These are phyloP conservation scores for Auricularia sp. DNA, from an alignment of 768 basidiomycete species.

Conservation along the genomic window DNA sequence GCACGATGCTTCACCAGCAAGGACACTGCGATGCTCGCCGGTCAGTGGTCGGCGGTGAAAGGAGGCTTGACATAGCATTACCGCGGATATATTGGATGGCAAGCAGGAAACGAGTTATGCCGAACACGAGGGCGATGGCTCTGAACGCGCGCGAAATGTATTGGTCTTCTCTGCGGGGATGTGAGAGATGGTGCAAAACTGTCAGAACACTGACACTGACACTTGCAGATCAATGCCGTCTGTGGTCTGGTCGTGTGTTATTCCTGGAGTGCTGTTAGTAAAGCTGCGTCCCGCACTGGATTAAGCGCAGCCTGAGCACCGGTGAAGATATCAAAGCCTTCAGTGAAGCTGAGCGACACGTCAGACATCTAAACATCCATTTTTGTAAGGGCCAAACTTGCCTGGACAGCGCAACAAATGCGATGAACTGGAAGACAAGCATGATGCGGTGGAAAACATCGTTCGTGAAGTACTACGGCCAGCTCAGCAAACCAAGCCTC, in stretches of 20 bases:
- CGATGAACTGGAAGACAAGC: neutral
- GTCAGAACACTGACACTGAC: neutral
- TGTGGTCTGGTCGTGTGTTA: neutral
- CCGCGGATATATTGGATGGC: neutral
- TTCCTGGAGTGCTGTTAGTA: neutral
- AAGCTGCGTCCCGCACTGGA: too few relatives aligned
- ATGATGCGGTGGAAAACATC: neutral
- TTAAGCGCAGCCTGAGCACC: neutral
- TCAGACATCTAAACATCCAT: neutral
- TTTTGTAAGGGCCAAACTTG: neutral
- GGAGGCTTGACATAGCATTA: neutral
- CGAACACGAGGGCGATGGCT: neutral
- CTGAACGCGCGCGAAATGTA: neutral
- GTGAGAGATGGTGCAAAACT: neutral
- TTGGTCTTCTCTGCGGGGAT: neutral
- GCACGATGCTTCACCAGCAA: neutral
- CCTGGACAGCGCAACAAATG: neutral
- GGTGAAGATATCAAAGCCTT: neutral
- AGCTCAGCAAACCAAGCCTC: neutral
- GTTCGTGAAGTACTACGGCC: neutral
- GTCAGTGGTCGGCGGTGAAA: neutral
- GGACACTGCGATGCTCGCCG: neutral
- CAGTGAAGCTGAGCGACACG: neutral
- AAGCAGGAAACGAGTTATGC: neutral
- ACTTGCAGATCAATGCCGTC: neutral